These are phyloP conservation scores for Aureobasidium subglaciale DNA, from an alignment of 2,329 filamentous ascomycete species.

Conservation along the genomic window DNA sequence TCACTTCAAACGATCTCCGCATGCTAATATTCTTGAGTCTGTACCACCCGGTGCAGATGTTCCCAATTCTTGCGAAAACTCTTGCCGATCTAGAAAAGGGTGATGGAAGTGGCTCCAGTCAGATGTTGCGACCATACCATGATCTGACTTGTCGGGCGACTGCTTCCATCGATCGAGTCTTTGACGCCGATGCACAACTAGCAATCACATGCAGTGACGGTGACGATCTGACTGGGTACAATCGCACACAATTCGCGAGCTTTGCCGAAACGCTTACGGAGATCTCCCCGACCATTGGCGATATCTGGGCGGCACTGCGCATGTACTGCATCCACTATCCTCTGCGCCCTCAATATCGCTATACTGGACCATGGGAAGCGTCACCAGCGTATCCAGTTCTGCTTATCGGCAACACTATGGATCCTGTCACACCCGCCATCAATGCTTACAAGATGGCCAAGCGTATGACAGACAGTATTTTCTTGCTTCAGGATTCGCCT, in stretches of 20 bases:
- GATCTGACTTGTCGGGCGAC: conserved; percentile 28
- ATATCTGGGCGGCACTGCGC: conserved; percentile 30
- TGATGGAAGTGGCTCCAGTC: conserved; percentile 22
- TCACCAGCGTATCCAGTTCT: conserved; percentile 49
- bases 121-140: conserved; percentile 32
- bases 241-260: conserved; percentile 17
- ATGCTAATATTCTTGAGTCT: conserved; percentile 6
- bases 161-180: conserved; percentile 17
- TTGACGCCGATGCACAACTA: conserved; percentile 15
- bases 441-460: conserved; percentile 39
- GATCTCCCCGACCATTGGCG: conserved; percentile 28
- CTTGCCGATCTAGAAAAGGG: conserved; percentile 27
- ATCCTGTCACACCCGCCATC: conserved; percentile 52
- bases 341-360: not conserved
- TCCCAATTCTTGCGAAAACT: conserved; percentile 25
- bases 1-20: not conserved
- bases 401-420: conserved; percentile 50
- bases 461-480: conserved; percentile 36
- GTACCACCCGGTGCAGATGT: conserved; percentile 33
- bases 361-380: conserved; percentile 20
- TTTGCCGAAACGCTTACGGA: conserved; percentile 23
- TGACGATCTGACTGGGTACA: conserved; percentile 20
- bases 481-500: conserved; percentile 38
- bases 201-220: conserved; percentile 34
- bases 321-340: conserved; percentile 28